Evolutionary conservation across 2,329 filamentous ascomycete species (phyloP).

Genomic region (Rhynchosporium graminicola): DNA sequence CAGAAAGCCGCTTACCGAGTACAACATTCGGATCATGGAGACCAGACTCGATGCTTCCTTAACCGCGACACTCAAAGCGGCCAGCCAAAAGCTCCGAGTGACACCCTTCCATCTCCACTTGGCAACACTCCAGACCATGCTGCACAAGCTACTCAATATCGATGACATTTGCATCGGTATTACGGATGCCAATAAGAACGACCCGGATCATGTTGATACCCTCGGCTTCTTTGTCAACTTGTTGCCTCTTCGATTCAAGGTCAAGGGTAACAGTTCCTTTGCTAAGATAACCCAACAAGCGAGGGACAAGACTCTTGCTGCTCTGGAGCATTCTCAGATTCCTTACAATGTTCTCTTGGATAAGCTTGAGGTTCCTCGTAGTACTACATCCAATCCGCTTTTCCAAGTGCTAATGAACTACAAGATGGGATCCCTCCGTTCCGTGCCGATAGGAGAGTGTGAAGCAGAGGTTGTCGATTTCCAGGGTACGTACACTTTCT

Average conservation of each 20-base stretch:
- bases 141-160: constrained; percentile 24
- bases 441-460: constrained; percentile 20
- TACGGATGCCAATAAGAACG: constrained; percentile 43
- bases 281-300: constrained; percentile 37
- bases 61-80: constrained; percentile 16
- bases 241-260: constrained; percentile 27
- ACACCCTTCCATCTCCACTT: constrained; percentile 52
- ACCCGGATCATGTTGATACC: constrained; percentile 32
- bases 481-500: not conserved
- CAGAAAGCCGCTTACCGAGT: constrained; percentile 20
- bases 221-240: constrained; percentile 31
- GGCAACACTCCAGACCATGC: constrained; percentile 40
- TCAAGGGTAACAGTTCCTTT: constrained; percentile 37
- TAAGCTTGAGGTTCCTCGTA: constrained; percentile 29
- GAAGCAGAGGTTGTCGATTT: constrained; percentile 19
- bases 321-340: constrained; percentile 28
- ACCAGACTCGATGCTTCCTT: constrained; percentile 15
- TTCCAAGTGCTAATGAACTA: constrained; percentile 35
- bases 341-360: constrained; percentile 32
- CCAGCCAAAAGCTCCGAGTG: constrained; percentile 31
- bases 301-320: constrained; percentile 26
- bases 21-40: constrained; percentile 20
- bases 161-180: constrained; percentile 46
- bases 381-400: constrained; percentile 26
- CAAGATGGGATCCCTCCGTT: constrained; percentile 22